Percentiles rank a stretch among this genome's conserved stretches.
These are phyloP conservation scores for Carex parvula DNA, from an alignment of 176 grass and related monocot genomes.

Conservation along the genomic window DNA sequence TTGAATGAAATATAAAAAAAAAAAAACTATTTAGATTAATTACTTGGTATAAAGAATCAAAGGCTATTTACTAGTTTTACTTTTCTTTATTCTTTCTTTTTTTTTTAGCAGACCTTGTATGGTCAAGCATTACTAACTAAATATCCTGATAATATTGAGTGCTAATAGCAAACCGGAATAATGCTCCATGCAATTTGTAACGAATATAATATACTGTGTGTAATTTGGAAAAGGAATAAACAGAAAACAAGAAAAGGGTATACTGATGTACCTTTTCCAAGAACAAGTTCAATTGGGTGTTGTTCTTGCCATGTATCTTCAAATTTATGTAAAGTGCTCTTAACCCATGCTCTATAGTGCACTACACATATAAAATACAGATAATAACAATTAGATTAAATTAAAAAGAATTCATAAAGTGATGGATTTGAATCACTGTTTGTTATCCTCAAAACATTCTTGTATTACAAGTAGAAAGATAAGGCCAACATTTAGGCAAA, in stretches of 20 bases:
- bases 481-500: neutral
- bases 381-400: constrained; percentile 12
- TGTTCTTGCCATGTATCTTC: constrained; percentile 99
- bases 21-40: neutral
- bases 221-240: constrained; percentile 1
- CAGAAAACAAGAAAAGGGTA: constrained; percentile 15
- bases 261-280: constrained; percentile 59
- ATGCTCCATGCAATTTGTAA: neutral
- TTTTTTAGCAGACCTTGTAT: neutral
- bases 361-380: constrained; percentile 44
- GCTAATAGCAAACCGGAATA: no score
- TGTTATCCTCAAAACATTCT: neutral
- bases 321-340: constrained; percentile 68
- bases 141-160: neutral
- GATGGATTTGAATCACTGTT: neutral
- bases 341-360: constrained; percentile 85
- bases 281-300: constrained; percentile 64
- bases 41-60: neutral
- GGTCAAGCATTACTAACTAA: neutral
- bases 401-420: neutral
- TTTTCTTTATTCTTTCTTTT: neutral
- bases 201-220: neutral
- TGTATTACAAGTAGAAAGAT: neutral
- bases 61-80: neutral
- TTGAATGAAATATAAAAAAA: neutral